phyloP scores from a whole-genome alignment of 192 early-diverging fungal species.

The Podila clonocystis region DNA sequence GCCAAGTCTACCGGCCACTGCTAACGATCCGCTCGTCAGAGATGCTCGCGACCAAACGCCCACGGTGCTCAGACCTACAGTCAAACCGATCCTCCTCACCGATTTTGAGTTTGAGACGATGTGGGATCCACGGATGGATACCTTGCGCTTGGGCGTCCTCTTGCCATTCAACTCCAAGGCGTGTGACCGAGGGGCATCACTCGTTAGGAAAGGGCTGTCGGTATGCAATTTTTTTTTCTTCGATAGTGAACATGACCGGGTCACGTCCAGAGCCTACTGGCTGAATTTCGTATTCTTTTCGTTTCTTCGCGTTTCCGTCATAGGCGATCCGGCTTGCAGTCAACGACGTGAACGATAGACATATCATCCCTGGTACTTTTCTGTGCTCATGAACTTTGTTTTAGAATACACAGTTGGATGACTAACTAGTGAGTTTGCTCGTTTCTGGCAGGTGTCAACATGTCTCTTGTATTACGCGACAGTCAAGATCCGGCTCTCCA shows the following conservation, averaged over 20 bases:
- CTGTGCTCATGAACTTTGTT: neutral
- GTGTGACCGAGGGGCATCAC: neutral
- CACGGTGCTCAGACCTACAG: neutral
- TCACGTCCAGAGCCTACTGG: neutral
- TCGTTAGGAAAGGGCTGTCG: slow-evolving; percentile 5
- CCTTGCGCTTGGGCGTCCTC: slow-evolving; percentile 21
- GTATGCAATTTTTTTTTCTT: too few species aligned
- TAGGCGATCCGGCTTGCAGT: slow-evolving; percentile 60
- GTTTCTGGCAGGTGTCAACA: slow-evolving; percentile 11
- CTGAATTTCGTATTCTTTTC: neutral
- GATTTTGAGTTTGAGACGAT: slow-evolving; percentile 16
- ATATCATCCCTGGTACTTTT: slow-evolving; percentile 50
- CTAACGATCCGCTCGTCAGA: too few species aligned
- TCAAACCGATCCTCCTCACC: slow-evolving; percentile 15
- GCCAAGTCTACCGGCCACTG: neutral
- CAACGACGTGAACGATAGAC: slow-evolving; percentile 50
- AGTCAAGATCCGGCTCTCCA: slow-evolving; percentile 15
- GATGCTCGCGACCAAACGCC: neutral
- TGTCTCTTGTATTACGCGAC: slow-evolving; percentile 29
- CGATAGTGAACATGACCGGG: neutral
- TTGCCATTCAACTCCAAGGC: slow-evolving; percentile 2
- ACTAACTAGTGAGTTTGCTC: neutral
- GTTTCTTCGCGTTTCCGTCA: neutral
- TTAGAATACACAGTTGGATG: neutral
- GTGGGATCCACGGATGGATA: slow-evolving; percentile 9